Conservation (phyloP, 257 asterid genomes). For the Fraxinus americana region DNA sequence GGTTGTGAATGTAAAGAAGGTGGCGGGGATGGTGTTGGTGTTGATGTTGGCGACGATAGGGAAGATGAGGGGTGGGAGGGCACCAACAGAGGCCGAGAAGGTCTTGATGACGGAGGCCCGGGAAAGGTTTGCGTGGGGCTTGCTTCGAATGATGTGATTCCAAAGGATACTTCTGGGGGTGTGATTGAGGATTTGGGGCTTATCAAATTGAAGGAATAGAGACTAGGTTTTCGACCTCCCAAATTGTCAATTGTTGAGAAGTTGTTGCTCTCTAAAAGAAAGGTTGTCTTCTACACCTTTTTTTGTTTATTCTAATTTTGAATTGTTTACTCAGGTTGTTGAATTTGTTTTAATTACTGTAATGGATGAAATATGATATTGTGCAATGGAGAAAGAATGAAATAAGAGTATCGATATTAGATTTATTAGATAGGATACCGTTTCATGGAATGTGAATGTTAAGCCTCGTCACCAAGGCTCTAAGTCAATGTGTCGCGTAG, state of each 20-base stretch:
- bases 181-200: slow-evolving; percentile 93
- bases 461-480: too few species aligned
- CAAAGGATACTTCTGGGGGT: slow-evolving; percentile 73
- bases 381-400: background rate
- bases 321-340: background rate
- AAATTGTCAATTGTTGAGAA: slow-evolving; percentile 66
- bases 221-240: slow-evolving; percentile 37
- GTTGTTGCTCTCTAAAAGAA: slow-evolving; percentile 62
- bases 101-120: slow-evolving; percentile 80
- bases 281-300: slow-evolving; percentile 50
- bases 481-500: too few species aligned
- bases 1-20: slow-evolving; percentile 49
- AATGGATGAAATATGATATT: background rate
- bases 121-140: slow-evolving; percentile 59
- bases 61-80: slow-evolving; percentile 88
- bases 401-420: background rate
- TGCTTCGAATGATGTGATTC: slow-evolving; percentile 91
- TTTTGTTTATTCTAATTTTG: slow-evolving; percentile 12
- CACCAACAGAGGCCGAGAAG: slow-evolving; percentile 73
- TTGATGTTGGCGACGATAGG: slow-evolving; percentile 89
- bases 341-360: background rate
- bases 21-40: slow-evolving; percentile 89
- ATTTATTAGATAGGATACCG: slow-evolving; percentile 3
- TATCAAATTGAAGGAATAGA: slow-evolving; percentile 64
- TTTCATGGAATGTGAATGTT: background rate